A percentile compares a stretch with the other conserved stretches of the same genome.
phyloP scores from a whole-genome alignment of 2,329 filamentous ascomycete species.

The Nothophoma quercina region DNA sequence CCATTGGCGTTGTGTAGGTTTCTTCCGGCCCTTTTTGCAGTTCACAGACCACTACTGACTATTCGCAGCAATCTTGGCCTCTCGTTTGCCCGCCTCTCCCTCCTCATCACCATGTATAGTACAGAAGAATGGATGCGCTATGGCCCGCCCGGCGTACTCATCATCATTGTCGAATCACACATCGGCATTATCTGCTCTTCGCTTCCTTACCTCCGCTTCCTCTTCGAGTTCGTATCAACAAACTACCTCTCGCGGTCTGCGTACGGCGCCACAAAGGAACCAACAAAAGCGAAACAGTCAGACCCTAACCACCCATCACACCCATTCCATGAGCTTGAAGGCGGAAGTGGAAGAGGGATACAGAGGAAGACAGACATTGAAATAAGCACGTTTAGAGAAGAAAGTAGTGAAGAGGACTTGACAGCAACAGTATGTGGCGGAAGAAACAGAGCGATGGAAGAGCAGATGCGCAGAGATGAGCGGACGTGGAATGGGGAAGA shows the following conservation, averaged over 20 bases:
- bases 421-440: background rate
- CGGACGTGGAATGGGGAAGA: conserved; percentile 4
- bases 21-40: too few species aligned
- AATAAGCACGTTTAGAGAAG: conserved; percentile 7
- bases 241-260: conserved; percentile 4
- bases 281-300: conserved; percentile 5
- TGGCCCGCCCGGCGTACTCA: conserved; percentile 15
- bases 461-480: conserved; percentile 11
- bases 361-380: conserved; percentile 11
- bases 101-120: conserved; percentile 19
- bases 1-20: conserved; percentile 21
- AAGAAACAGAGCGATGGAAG: conserved; percentile 3
- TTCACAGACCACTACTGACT: background rate
- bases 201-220: conserved; percentile 15
- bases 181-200: conserved; percentile 16
- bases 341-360: background rate
- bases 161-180: conserved; percentile 19
- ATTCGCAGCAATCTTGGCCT: conserved; percentile 10
- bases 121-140: conserved; percentile 16
- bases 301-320: background rate
- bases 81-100: conserved; percentile 15
- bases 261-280: conserved; percentile 9
- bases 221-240: conserved; percentile 14
- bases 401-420: conserved; percentile 5
- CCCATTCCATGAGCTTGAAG: conserved; percentile 7